Base-by-base conservation (phyloP, 495 filamentous ascomycete species). In the Clohesyomyces aquaticus region DNA sequence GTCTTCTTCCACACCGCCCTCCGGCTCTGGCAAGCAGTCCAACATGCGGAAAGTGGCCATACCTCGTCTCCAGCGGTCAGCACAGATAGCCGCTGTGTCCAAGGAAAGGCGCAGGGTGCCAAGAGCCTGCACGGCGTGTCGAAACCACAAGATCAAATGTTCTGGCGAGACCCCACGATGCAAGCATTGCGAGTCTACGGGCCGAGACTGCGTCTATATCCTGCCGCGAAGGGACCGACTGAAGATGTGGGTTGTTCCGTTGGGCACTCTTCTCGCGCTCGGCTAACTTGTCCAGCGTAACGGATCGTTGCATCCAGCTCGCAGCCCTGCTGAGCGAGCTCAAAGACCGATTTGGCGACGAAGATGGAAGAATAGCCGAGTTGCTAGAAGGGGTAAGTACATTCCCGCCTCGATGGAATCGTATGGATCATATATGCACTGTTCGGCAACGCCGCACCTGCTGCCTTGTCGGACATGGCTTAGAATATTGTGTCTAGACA, bases 131-230 rank as follows among this genome's bases (percentile, higher is more conserved):
- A 59, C 35, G 1, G 55, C 47, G 1, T 66, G 63, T 32, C 55
- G 63, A 18, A 48, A 18, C 48, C 55, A 66, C 48, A 66, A 66
- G 38, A 60, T 66, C 35, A 66, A 55, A 23, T 66, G 63, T 55
- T 52, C 48, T 2, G 63, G 63, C 18, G 55, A 60, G 49, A 60
- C 29, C 11, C 63, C 63, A n/a, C n/a, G 22, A 1, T 66, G 63
- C 49, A 47, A 54, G 47, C 63, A 66, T 29, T 66, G 63, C 55
- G 38, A 55, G 27, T 18, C 19, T 1, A 45, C 55, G 14, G 47
- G 48, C 23, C 55, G 63, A 18, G 55, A 66, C 4, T 66, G 63
- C 23, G 23, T 66, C 27, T 66, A 66, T 32, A 28, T 60, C 25
- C 22, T 66, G 32, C 63, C 56, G 3, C 55, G 63, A 16, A 49